Evolutionary conservation across 257 asterid genomes (phyloP), one percentile per base, ranked within the genome.

Genomic region (Anisodus acutangulus): DNA sequence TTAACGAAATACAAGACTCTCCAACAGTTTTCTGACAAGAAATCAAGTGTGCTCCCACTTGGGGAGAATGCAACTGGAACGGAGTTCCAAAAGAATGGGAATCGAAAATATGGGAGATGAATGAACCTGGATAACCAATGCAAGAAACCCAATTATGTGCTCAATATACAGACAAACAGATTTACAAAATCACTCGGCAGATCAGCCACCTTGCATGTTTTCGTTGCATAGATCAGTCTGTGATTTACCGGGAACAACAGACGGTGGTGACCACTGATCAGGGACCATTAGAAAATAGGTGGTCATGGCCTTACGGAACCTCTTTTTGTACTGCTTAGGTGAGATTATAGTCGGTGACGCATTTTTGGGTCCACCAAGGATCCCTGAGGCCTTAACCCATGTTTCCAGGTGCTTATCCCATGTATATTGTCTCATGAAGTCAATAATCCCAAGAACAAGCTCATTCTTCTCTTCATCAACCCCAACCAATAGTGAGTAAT

Each of bases 351-450:
- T 97, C 17, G 99, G 99, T 0, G 93, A 78, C 6, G 93, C 89
- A 70, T 94, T 93, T 86, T 90, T 97, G 81, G 95, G 93, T 12
- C 99, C 98, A 11, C 99, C 99, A 43, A 97, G 99, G 80, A 97
- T 94, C 43, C 99, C 98, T 0, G 98, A 88, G 43, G 98, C 92
- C 90, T 97, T 95, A 19, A 95, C 98, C 99, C 99, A 97, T 2
- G 97, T 93, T 82, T 94, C 99, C 6, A 95, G 92, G 89, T 97
- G 98, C 89, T 97, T 97, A 90, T 97, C 99, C 99, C 98, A 93
- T 6, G 99, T 97, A 81, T 97, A 93, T 82, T 97, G 98, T 87
- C 98, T 93, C 99, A 95, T 94, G 90, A 95, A 97, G 89, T 97
- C 99, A 5, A 97, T 97, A 58, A 95, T 94, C 71, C 99, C 99